phyloP scores from a whole-genome alignment of 2,329 filamentous ascomycete genomes.

The Daldinia sp. region DNA sequence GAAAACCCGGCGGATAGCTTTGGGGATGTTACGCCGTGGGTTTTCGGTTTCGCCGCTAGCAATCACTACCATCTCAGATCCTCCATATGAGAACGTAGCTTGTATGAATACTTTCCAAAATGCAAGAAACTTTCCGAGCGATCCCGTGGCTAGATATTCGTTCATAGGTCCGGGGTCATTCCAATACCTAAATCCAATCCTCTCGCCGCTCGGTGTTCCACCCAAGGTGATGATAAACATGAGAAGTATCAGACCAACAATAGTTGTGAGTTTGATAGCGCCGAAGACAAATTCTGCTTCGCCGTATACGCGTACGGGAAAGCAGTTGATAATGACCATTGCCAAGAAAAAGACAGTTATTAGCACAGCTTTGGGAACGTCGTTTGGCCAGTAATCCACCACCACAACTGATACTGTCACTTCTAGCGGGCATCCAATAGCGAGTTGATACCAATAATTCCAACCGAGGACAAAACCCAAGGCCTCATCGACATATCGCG shows the following conservation, averaged over 20 bases:
- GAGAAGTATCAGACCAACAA: conserved; percentile 63
- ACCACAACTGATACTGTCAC: conserved; percentile 61
- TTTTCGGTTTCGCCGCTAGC: conserved; percentile 71
- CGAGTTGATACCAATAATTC: conserved; percentile 66
- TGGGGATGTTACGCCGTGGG: conserved; percentile 71
- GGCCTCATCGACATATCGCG: conserved; percentile 61
- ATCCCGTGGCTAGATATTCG: conserved; percentile 55
- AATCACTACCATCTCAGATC: conserved; percentile 58
- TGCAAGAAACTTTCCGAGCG: conserved; percentile 57
- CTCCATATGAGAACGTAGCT: conserved; percentile 62
- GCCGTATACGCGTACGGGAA: conserved; percentile 61
- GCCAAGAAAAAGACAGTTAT: conserved; percentile 55
- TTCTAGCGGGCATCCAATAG: conserved; percentile 62
- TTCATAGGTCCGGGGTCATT: conserved; percentile 58
- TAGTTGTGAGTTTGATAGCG: conserved; percentile 62
- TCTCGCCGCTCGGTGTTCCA: conserved; percentile 57
- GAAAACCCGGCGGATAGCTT: conserved; percentile 75
- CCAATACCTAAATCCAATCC: conserved; percentile 63
- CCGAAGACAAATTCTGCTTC: conserved; percentile 66
- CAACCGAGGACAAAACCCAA: conserved; percentile 63
- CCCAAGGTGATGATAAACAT: conserved; percentile 64
- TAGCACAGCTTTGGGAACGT: conserved; percentile 47
- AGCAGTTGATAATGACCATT: conserved; percentile 56
- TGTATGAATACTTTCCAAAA: conserved; percentile 62
- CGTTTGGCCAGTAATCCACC: conserved; percentile 59